Evolutionary conservation across 1,284 basidiomycete species (phyloP).

Genomic region (Afroboletus lepidellus): DNA sequence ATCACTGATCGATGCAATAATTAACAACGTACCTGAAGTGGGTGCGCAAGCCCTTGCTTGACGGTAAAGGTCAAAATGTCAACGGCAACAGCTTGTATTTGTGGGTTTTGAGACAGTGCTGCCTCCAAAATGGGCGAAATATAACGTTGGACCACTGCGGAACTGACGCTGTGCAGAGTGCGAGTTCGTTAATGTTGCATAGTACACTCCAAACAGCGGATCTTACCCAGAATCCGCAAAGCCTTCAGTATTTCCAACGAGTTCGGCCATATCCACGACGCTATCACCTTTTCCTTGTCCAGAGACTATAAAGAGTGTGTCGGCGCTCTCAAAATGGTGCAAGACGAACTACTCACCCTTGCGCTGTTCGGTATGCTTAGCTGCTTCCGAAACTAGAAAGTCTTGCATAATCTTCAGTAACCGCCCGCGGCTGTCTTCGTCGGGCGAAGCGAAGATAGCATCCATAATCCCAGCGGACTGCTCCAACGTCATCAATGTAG

Average conservation of each 20-base stretch:
- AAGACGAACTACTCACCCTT: slow-evolving; percentile 46
- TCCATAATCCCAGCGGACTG: slow-evolving; percentile 87
- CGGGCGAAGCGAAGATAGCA: slow-evolving; percentile 69
- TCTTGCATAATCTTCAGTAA: slow-evolving; percentile 89
- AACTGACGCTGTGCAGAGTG: slow-evolving; percentile 69
- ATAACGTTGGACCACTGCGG: slow-evolving; percentile 92
- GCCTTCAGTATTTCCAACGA: slow-evolving; percentile 91
- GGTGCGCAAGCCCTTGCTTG: slow-evolving; percentile 94
- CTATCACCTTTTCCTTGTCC: slow-evolving; percentile 46
- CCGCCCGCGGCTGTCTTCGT: slow-evolving; percentile 70
- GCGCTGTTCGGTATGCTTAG: slow-evolving; percentile 67
- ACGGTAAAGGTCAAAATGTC: slow-evolving; percentile 92
- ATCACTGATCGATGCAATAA: not conserved
- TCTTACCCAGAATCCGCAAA: slow-evolving; percentile 92
- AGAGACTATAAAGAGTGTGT: slow-evolving; percentile 24
- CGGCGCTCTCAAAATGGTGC: not conserved
- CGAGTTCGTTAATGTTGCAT: not conserved
- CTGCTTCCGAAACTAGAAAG: slow-evolving; percentile 79
- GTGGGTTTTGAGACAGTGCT: slow-evolving; percentile 66
- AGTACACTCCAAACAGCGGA: not conserved
- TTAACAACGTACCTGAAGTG: slow-evolving; percentile 63
- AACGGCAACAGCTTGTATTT: slow-evolving; percentile 82
- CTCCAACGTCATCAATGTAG: slow-evolving; percentile 81
- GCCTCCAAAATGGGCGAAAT: slow-evolving; percentile 80
- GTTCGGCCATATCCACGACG: slow-evolving; percentile 80